These are phyloP conservation scores for Serendipita sp. DNA, from an alignment of 768 basidiomycete species.

Conservation along the genomic window DNA sequence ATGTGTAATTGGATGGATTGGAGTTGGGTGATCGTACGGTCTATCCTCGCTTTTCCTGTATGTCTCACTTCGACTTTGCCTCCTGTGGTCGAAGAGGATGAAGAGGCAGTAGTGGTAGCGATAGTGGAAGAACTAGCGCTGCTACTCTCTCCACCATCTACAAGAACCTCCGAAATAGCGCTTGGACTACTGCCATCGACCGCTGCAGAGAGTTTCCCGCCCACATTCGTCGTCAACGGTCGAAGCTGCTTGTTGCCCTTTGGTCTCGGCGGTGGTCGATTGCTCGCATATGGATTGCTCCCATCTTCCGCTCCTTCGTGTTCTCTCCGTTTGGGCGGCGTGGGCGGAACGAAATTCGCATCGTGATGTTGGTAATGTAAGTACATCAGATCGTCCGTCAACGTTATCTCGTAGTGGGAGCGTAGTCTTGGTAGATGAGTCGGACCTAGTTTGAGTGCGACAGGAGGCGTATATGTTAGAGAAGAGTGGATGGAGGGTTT, in stretches of 20 bases:
- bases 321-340: neutral
- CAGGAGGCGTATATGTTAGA: neutral
- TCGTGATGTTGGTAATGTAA: constrained; percentile 67
- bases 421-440: constrained; percentile 56
- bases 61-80: constrained; percentile 53
- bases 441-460: neutral
- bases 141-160: no score
- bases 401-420: constrained; percentile 70
- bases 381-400: constrained; percentile 85
- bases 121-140: constrained; percentile 50
- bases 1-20: constrained; percentile 78
- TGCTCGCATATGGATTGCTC: constrained; percentile 12
- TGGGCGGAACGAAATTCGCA: neutral
- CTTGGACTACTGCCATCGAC: constrained; percentile 24
- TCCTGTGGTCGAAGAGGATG: constrained; percentile 62
- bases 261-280: constrained; percentile 11
- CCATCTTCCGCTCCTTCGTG: neutral
- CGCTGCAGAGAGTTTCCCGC: neutral
- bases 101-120: constrained; percentile 58
- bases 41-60: constrained; percentile 49
- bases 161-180: no score
- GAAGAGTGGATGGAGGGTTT: neutral
- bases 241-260: neutral
- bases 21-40: constrained; percentile 52
- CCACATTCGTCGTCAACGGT: constrained; percentile 3